These are phyloP conservation scores for Copromyces sp. DNA, from an alignment of 495 filamentous ascomycete species.

Conservation along the genomic window DNA sequence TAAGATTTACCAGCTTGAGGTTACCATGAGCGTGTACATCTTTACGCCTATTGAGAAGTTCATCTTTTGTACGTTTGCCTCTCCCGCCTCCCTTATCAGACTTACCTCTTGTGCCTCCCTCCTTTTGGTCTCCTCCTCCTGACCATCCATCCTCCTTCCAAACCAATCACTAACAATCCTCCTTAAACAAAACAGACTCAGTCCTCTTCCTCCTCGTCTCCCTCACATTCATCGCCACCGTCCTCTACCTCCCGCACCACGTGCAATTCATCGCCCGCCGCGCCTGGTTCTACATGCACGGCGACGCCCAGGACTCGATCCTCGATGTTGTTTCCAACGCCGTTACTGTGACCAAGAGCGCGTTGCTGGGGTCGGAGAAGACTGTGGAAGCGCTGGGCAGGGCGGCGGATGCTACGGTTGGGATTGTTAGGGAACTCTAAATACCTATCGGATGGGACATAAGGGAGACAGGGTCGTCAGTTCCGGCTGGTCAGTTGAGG, in stretches of 20 bases:
- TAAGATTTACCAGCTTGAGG: slow-evolving; percentile 41
- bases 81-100: neutral
- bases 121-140: neutral
- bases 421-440: slow-evolving; percentile 30
- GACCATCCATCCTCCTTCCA: neutral
- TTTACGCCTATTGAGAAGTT: slow-evolving; percentile 37
- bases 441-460: neutral
- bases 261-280: slow-evolving; percentile 65
- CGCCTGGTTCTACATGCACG: slow-evolving; percentile 89
- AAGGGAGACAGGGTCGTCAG: neutral
- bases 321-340: slow-evolving; percentile 22
- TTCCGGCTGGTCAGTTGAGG: neutral
- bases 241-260: slow-evolving; percentile 89
- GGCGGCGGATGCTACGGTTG: slow-evolving; percentile 7
- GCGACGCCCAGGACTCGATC: slow-evolving; percentile 41
- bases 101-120: neutral
- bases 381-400: slow-evolving; percentile 21
- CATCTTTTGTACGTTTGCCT: slow-evolving; percentile 31
- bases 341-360: slow-evolving; percentile 8
- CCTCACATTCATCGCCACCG: slow-evolving; percentile 74
- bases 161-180: neutral
- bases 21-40: slow-evolving; percentile 37
- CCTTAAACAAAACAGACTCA: slow-evolving; percentile 50
- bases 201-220: slow-evolving; percentile 78
- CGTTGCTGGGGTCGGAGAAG: slow-evolving; percentile 18